Conservation (phyloP, 352 stramenopile species). For the Globisporangium iwayamae region DNA sequence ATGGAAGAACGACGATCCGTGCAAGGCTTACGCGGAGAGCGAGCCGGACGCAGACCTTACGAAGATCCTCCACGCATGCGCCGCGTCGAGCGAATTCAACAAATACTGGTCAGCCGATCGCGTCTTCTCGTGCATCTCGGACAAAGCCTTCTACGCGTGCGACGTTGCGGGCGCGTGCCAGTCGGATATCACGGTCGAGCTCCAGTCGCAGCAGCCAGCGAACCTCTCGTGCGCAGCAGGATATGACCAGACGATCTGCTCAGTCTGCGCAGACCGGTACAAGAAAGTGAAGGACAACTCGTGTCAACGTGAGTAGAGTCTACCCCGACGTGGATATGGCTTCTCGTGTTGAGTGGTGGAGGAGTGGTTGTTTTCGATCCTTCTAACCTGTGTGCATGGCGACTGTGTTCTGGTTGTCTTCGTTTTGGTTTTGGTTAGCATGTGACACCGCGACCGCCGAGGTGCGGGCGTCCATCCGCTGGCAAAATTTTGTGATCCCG, state of each 20-base stretch:
- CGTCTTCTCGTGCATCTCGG: constrained; percentile 56
- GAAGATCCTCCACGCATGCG: constrained; percentile 41
- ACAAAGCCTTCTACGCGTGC: constrained; percentile 58
- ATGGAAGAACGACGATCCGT: constrained; percentile 51
- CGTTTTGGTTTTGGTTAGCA: constrained; percentile 17
- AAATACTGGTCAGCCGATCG: constrained; percentile 60
- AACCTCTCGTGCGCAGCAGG: constrained; percentile 39
- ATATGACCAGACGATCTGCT: constrained; percentile 67
- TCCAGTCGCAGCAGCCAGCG: constrained; percentile 10
- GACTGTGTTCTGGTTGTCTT: too few species aligned
- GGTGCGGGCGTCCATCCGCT: constrained; percentile 46
- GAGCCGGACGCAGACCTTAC: constrained; percentile 17
- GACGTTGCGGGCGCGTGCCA: constrained; percentile 50
- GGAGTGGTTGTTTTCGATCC: too few species aligned
- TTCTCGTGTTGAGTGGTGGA: too few species aligned
- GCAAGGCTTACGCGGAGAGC: constrained; percentile 25
- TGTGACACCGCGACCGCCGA: constrained; percentile 50
- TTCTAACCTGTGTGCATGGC: too few species aligned
- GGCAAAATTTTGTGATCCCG: constrained; percentile 76
- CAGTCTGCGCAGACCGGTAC: constrained; percentile 50
- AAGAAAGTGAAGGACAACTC: constrained; percentile 55
- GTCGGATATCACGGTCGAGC: constrained; percentile 43
- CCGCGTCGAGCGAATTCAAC: constrained; percentile 26
- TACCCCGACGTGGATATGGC: neutral
- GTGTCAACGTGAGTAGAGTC: constrained; percentile 44